Evolutionary conservation across 1,284 basidiomycete species (phyloP), one percentile per base, ranked within the genome.

Genomic region (Testicularia cyperi): DNA sequence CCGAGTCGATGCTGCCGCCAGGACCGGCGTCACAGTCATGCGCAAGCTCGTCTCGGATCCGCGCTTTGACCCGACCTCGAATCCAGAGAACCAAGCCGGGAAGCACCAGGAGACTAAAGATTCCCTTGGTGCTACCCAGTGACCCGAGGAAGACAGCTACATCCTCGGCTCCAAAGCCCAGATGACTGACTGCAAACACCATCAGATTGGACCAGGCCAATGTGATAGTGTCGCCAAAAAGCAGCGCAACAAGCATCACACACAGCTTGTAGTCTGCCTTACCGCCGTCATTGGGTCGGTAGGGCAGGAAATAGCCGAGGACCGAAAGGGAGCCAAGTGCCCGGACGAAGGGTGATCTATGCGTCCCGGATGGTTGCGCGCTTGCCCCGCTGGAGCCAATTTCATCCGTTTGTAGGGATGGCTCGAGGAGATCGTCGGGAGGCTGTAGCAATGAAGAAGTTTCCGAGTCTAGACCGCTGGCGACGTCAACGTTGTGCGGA

Each of bases 121-220:
- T 10, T 10, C 57, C 51, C 30, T 51, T 54, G 22, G 35, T 40
- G 4, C 34, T 21, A 5, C 43, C 45, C n/a, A 53, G 16, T 9
- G 47, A 12, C 4, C 57, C 57, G 13, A 61, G 23, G 6, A 54
- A 26, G 5, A 39, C 55, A 0, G 51, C 25, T 3, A 53, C 41
- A 5, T 46, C 41, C 23, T 38, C 20, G 12, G 57, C 43, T 3
- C 57, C 57, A 18, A 54, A 54, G 14, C 18, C 42, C 2, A 61
- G 45, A 23, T 61, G 57, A 5, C 42, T 46, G 12, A 46, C 44
- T 25, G 41, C 48, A 19, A 61, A 61, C 6, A 61, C 46, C 15
- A 53, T n/a, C 16, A 61, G 29, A 21, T 43, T 54, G 23, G 31
- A 20, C 46, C 57, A 61, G 19, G 44, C 9, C 33, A 38, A 22